Evolutionary conservation across 306 rosid genomes (phyloP).

Genomic region (Lathyrus aphaca): DNA sequence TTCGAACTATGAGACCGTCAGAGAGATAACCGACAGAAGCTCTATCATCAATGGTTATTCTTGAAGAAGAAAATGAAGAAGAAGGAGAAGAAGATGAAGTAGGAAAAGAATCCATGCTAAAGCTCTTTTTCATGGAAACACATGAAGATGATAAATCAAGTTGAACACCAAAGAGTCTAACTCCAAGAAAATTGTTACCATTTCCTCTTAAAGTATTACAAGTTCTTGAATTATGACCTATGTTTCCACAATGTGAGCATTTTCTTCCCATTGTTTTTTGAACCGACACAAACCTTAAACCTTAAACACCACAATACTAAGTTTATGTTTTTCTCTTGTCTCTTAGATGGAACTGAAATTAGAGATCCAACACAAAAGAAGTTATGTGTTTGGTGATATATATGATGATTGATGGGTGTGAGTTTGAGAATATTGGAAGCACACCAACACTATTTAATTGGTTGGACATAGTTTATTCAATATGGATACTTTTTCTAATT

Average conservation of each 20-base stretch:
- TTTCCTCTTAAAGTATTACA: slow-evolving; percentile 59
- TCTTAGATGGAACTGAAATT: neutral
- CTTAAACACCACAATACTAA: slow-evolving; percentile 9
- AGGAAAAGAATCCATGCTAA: slow-evolving; percentile 73
- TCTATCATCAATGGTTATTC: slow-evolving; percentile 50
- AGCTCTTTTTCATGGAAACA: slow-evolving; percentile 66
- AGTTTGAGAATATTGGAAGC: slow-evolving; percentile 57
- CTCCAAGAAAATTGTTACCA: slow-evolving; percentile 36
- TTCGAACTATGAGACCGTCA: slow-evolving; percentile 63
- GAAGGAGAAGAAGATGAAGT: slow-evolving; percentile 51
- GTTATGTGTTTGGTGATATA: slow-evolving; percentile 57
- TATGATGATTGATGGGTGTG: slow-evolving; percentile 56
- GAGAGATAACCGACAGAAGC: slow-evolving; percentile 68
- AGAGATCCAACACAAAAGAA: slow-evolving; percentile 38
- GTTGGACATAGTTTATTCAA: slow-evolving; percentile 61
- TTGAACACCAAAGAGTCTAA: slow-evolving; percentile 89
- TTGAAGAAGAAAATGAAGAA: slow-evolving; percentile 52
- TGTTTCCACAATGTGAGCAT: slow-evolving; percentile 95
- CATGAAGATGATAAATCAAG: slow-evolving; percentile 41
- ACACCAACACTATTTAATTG: slow-evolving; percentile 69
- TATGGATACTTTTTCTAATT: slow-evolving; percentile 45
- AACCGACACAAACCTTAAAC: slow-evolving; percentile 2
- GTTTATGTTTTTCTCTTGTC: neutral
- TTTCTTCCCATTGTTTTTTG: slow-evolving; percentile 71
- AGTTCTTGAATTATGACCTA: slow-evolving; percentile 97